Base-by-base conservation (phyloP, 228 moss, liverwort and hornwort genomes). In the Sphagnum magellanicum region DNA sequence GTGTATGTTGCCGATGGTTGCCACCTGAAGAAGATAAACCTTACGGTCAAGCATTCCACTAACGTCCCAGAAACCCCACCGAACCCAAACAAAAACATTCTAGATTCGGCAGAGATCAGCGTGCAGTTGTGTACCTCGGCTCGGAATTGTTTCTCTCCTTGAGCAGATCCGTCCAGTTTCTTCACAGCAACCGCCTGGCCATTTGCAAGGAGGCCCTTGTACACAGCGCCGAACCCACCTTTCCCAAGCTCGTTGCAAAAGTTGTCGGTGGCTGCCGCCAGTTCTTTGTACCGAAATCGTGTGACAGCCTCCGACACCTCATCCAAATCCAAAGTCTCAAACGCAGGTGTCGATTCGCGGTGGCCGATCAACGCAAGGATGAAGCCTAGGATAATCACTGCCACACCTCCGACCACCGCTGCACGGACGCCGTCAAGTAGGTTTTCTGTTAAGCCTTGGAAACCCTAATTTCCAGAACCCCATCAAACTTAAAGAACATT, bases 111-210 rank as follows among this genome's bases (percentile, higher is more conserved):
- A 15, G 70, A n/a, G n/a, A 32, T 13, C 16, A 16, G 10, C 5
- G 0, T 12, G 15, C 17, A 17, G 1, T 5, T 4, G 17, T 13
- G 15, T 77, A 81, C 81, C 74, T 81, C 81, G 3, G 81, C 75
- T 66, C 78, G 78, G 47, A 81, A 81, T 53, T 81, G 74, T 62
- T 81, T 81, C 47, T 74, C 74, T 51, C 81, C 81, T 49, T 64
- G 78, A 4, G 66, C 69, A 49, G 70, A 72, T 16, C 47, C 75
- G 58, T 75, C 72, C 4, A 83, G 72, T 50, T 72, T 74, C 74
- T 83, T 83, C 64, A 83, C 77, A 50, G 83, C 79, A 47, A 83
- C 10, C 4, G 12, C 67, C 67, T 77, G 65, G 4, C 79, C 79
- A 11, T 50, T 66, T 13, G 68, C 46, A 60, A 79, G 74, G 16